These are phyloP conservation scores for Candida ortonii DNA, from an alignment of 805 yeast species.

Conservation along the genomic window DNA sequence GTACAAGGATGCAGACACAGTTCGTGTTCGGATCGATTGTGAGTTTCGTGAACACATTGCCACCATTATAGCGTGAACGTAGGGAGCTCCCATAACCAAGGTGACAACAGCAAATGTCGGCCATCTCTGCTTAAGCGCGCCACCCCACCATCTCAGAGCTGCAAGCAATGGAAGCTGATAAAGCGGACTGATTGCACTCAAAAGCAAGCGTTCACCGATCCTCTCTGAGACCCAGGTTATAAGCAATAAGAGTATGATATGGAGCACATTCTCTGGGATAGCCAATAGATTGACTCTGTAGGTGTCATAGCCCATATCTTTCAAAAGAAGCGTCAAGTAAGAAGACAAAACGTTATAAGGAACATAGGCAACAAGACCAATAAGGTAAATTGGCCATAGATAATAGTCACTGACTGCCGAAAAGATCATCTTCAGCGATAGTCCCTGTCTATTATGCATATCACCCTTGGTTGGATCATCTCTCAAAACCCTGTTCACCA, in stretches of 20 bases:
- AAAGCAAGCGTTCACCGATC: slow-evolving; percentile 28
- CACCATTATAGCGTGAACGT: slow-evolving; percentile 53
- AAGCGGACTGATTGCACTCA: too few relatives aligned
- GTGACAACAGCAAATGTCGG: slow-evolving; percentile 26
- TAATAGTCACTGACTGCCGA: slow-evolving; percentile 46
- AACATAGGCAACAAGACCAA: slow-evolving; percentile 43
- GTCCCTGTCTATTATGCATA: slow-evolving; percentile 58
- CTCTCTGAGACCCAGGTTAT: slow-evolving; percentile 39
- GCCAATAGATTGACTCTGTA: slow-evolving; percentile 50
- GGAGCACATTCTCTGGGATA: slow-evolving; percentile 46
- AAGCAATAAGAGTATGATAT: slow-evolving; percentile 34
- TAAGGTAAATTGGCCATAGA: slow-evolving; percentile 51
- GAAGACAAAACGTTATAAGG: slow-evolving; percentile 34
- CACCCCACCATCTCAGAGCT: slow-evolving; percentile 19
- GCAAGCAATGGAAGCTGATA: slow-evolving; percentile 25
- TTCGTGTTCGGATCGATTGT: slow-evolving; percentile 58
- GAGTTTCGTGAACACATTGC: slow-evolving; percentile 63
- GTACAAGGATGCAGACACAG: slow-evolving; percentile 63
- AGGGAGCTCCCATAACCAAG: slow-evolving; percentile 40
- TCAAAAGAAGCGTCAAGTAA: slow-evolving; percentile 50
- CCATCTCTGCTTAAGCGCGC: slow-evolving; percentile 26
- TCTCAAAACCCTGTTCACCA: slow-evolving; percentile 54
- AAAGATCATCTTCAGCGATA: slow-evolving; percentile 41
- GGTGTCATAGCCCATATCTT: slow-evolving; percentile 48
- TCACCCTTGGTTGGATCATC: slow-evolving; percentile 66